Percentiles rank a stretch among this genome's conserved stretches.
These are phyloP conservation scores for Chlamydomonas reinhardtii DNA, from an alignment of 163 green algal species.

Conservation along the genomic window DNA sequence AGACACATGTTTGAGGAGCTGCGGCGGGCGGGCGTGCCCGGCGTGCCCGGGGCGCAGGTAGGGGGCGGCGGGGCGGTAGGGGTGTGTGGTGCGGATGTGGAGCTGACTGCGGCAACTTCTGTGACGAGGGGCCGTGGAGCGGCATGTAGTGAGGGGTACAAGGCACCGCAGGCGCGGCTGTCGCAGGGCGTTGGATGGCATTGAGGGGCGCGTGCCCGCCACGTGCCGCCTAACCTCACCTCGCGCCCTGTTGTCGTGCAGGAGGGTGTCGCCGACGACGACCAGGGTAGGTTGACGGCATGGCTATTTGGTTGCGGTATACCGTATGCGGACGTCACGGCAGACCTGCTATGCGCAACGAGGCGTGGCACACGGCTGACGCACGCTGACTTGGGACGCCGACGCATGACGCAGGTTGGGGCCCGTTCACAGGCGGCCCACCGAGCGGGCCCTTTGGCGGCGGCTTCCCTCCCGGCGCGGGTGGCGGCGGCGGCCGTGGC, in stretches of 20 bases:
- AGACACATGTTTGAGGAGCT: conserved; percentile 30
- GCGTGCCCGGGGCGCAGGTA: background rate
- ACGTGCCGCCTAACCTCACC: too few relatives aligned
- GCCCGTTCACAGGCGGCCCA: background rate
- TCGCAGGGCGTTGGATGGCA: background rate
- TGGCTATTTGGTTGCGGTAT: too few relatives aligned
- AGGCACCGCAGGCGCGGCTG: too few relatives aligned
- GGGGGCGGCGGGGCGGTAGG: background rate
- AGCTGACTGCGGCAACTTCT: too few relatives aligned
- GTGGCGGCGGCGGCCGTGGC: background rate
- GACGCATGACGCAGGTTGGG: too few relatives aligned
- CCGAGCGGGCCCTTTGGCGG: background rate
- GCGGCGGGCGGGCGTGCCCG: background rate
- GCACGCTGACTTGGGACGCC: too few relatives aligned
- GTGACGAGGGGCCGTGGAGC: too few relatives aligned
- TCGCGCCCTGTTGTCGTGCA: too few relatives aligned
- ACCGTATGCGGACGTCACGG: too few relatives aligned
- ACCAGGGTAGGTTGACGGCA: background rate
- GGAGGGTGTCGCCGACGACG: background rate
- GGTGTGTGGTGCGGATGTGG: background rate
- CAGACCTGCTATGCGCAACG: too few relatives aligned
- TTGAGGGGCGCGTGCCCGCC: background rate
- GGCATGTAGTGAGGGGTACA: too few relatives aligned
- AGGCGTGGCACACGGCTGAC: too few relatives aligned
- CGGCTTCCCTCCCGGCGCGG: background rate